phyloP scores from a whole-genome alignment of 73 alveolate genomes.

The Uronychia binucleata region DNA sequence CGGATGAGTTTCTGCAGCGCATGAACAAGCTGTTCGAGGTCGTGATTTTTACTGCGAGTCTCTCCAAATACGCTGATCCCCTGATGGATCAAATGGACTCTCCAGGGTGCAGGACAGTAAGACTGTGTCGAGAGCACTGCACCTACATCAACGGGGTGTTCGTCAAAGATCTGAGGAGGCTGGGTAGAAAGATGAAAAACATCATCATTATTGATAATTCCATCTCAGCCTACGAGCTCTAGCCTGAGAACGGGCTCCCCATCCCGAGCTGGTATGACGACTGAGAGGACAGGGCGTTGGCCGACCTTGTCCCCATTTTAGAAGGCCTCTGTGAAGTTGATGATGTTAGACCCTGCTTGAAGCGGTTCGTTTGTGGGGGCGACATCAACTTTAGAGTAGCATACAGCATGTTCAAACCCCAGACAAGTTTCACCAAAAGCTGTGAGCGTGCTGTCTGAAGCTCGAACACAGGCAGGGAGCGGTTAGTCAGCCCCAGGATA shows the following conservation, averaged over 20 bases:
- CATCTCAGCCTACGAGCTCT: constrained; percentile 66
- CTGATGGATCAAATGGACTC: constrained; percentile 68
- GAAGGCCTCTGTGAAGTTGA: constrained; percentile 52
- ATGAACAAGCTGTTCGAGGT: constrained; percentile 53
- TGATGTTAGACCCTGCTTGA: constrained; percentile 54
- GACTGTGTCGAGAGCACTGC: constrained; percentile 90
- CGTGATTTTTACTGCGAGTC: constrained; percentile 74
- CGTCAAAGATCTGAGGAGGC: constrained; percentile 77
- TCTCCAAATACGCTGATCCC: constrained; percentile 69
- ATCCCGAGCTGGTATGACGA: constrained; percentile 69
- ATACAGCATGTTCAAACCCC: constrained; percentile 73
- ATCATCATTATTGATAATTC: constrained; percentile 82
- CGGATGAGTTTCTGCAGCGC: constrained; percentile 60
- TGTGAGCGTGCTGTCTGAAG: too few relatives aligned
- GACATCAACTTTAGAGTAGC: neutral
- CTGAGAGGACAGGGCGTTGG: constrained; percentile 61
- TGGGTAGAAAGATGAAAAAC: constrained; percentile 81
- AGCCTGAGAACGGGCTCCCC: constrained; percentile 81
- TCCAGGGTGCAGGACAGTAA: constrained; percentile 39
- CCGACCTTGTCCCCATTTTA: constrained; percentile 30
- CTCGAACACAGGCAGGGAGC: too few relatives aligned
- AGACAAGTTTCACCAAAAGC: too few relatives aligned
- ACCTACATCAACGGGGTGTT: constrained; percentile 76
- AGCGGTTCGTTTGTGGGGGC: neutral
- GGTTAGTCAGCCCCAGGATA: too few relatives aligned